Percentiles rank a stretch among this genome's conserved stretches.
phyloP scores from a whole-genome alignment of 164 flowering plant species.

The Stephania yunnanensis region DNA sequence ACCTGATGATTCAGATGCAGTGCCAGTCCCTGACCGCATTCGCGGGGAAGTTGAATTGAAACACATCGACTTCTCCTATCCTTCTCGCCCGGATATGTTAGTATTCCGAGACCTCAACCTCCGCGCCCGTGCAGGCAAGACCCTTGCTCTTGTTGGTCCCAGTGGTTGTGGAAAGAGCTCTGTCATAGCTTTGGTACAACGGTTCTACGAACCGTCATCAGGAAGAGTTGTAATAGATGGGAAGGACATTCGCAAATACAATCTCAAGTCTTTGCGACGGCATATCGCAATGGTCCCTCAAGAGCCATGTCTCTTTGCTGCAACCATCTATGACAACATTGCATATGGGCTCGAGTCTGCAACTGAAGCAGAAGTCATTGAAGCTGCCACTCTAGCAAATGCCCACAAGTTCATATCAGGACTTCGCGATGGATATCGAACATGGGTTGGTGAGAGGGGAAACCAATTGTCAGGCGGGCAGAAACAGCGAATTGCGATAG shows the following conservation, averaged over 20 bases:
- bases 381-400: constrained; percentile 80
- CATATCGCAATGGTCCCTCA: constrained; percentile 87
- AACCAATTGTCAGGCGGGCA: constrained; percentile 94
- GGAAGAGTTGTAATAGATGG: constrained; percentile 87
- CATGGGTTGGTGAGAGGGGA: constrained; percentile 89
- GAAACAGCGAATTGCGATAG: constrained; percentile 90
- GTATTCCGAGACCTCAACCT: constrained; percentile 74
- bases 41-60: constrained; percentile 90
- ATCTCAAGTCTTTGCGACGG: constrained; percentile 60
- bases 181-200: constrained; percentile 63
- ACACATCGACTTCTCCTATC: constrained; percentile 88
- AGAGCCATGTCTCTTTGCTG: constrained; percentile 86
- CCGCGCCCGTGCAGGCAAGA: constrained; percentile 87
- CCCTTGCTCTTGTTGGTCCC: constrained; percentile 94
- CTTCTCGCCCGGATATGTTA: constrained; percentile 72
- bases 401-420: constrained; percentile 85
- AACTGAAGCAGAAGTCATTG: constrained; percentile 77
- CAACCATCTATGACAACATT: constrained; percentile 79
- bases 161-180: constrained; percentile 98
- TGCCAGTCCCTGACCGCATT: constrained; percentile 59
- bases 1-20: constrained; percentile 77
- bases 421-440: constrained; percentile 85
- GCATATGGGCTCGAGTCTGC: constrained; percentile 80
- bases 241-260: constrained; percentile 82
- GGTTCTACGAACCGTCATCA: constrained; percentile 89